Percentiles rank a stretch among this genome's conserved stretches.
phyloP scores from a whole-genome alignment of 2,329 filamentous ascomycete genomes.

The Dothideomycetidae sp. region DNA sequence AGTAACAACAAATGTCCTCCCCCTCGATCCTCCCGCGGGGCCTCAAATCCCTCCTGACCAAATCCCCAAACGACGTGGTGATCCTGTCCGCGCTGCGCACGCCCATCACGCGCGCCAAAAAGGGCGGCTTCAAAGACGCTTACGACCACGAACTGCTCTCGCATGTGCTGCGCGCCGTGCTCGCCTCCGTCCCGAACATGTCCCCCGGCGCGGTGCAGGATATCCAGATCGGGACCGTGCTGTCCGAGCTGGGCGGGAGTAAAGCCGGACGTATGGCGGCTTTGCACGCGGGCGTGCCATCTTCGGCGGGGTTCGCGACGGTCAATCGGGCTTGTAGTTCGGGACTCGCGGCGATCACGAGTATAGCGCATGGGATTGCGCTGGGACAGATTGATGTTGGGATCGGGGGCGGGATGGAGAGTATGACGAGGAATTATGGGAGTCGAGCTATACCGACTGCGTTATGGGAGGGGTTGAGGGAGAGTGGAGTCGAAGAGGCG shows the following conservation, averaged over 20 bases:
- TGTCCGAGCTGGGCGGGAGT: conserved; percentile 77
- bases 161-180: conserved; percentile 50
- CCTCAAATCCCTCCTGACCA: conserved; percentile 61
- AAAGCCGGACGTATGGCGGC: conserved; percentile 88
- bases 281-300: conserved; percentile 65
- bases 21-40: conserved; percentile 29
- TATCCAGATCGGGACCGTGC: conserved; percentile 73
- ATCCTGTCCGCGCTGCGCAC: conserved; percentile 85
- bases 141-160: conserved; percentile 82
- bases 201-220: conserved; percentile 60
- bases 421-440: conserved; percentile 88
- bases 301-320: conserved; percentile 63
- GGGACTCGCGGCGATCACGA: conserved; percentile 61
- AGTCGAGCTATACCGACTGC: conserved; percentile 69
- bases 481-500: conserved; percentile 52
- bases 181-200: conserved; percentile 58
- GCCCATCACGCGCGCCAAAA: conserved; percentile 68
- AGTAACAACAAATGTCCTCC: conserved; percentile 3
- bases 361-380: conserved; percentile 61
- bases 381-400: conserved; percentile 57
- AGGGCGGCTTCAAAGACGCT: conserved; percentile 71
- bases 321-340: conserved; percentile 78
- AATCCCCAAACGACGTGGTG: conserved; percentile 67
- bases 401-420: conserved; percentile 85
- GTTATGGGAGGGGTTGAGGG: conserved; percentile 59